Evolutionary conservation across 2,329 filamentous ascomycete species (phyloP).

Genomic region (Aspergillus ustus): DNA sequence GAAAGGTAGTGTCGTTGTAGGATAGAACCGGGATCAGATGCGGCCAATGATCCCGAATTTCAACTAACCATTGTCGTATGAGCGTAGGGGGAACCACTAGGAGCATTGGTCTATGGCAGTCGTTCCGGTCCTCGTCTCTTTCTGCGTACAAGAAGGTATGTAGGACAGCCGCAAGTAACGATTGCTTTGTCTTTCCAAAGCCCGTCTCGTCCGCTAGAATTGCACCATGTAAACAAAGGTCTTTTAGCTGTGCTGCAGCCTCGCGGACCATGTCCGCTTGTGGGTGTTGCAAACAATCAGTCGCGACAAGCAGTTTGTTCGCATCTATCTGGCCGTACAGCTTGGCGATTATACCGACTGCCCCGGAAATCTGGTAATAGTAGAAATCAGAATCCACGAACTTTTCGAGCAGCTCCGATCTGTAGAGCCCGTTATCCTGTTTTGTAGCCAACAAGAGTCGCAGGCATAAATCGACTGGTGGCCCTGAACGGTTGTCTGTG

Average conservation of each 20-base stretch:
- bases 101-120: background rate
- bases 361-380: background rate
- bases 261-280: background rate
- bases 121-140: background rate
- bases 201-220: constrained; percentile 3
- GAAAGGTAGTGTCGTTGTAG: background rate
- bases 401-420: background rate
- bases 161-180: background rate
- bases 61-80: background rate
- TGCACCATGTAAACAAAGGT: background rate
- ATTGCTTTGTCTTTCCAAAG: constrained; percentile 2
- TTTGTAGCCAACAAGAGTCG: background rate
- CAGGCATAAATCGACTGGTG: constrained; percentile 2
- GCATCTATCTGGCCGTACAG: background rate
- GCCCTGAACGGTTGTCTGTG: background rate
- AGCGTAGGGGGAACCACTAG: background rate
- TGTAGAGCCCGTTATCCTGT: background rate
- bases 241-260: background rate
- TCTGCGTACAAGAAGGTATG: background rate
- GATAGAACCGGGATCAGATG: background rate
- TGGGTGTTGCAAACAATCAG: background rate
- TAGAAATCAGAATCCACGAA: background rate
- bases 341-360: background rate
- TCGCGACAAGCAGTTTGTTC: background rate
- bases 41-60: background rate